These are phyloP conservation scores for Arachis monticola DNA, from an alignment of 331 rosid species.

Conservation along the genomic window DNA sequence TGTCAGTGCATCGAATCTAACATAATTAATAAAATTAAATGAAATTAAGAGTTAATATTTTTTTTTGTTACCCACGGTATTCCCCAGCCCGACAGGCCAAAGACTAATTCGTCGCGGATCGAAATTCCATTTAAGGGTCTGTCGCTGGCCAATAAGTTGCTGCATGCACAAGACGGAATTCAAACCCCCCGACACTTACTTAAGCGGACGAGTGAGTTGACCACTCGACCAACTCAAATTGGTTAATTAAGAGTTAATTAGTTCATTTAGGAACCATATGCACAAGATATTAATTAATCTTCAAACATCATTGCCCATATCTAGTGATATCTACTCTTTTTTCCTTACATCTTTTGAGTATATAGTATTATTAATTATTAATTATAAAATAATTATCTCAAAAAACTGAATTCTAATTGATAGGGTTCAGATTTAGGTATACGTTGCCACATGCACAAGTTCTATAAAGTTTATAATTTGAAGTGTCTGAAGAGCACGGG, in stretches of 20 bases:
- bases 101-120: too few relatives aligned
- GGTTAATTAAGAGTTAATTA: too few relatives aligned
- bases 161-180: too few relatives aligned
- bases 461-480: slow-evolving; percentile 33
- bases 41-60: too few relatives aligned
- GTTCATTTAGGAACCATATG: slow-evolving; percentile 34
- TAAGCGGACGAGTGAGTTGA: too few relatives aligned
- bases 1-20: slow-evolving; percentile 44
- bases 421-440: slow-evolving; percentile 31
- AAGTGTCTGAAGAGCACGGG: slow-evolving; percentile 32
- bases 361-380: neutral
- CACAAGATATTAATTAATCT: slow-evolving; percentile 32
- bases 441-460: slow-evolving; percentile 48
- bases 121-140: too few relatives aligned
- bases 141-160: too few relatives aligned
- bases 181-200: too few relatives aligned
- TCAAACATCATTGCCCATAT: slow-evolving; percentile 46
- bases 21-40: slow-evolving; percentile 7
- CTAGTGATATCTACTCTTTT: slow-evolving; percentile 19
- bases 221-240: too few relatives aligned
- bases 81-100: too few relatives aligned
- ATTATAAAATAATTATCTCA: neutral
- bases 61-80: too few relatives aligned
- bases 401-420: neutral
- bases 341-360: neutral